A percentile compares a stretch with the other conserved stretches of the same genome.
Conservation (phyloP, 140 eudicot species). For the Artemisia princeps region DNA sequence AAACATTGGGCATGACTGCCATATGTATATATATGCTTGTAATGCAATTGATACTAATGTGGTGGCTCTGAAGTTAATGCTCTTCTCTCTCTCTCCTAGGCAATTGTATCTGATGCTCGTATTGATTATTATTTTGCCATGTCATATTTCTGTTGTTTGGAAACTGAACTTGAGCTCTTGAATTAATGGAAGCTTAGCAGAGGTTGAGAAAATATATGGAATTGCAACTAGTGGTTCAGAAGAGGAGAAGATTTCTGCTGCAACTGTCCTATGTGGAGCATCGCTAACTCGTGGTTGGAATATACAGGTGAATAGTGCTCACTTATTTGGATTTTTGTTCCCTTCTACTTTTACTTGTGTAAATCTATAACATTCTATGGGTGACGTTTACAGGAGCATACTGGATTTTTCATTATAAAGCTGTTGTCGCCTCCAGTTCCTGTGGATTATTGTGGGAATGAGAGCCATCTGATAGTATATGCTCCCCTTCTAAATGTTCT, state of each 20-base stretch:
- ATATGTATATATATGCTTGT: background rate
- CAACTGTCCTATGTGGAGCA: conserved; percentile 80
- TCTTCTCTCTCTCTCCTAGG: background rate
- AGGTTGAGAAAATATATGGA: conserved; percentile 73
- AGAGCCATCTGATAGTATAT: conserved; percentile 65
- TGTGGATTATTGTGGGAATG: conserved; percentile 56
- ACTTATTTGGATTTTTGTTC: background rate
- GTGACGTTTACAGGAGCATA: conserved; percentile 64
- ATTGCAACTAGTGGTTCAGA: conserved; percentile 66
- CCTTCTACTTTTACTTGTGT: background rate
- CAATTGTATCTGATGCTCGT: background rate
- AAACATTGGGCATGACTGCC: background rate
- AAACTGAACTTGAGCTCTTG: conserved; percentile 60
- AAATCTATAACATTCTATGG: conserved; percentile 8
- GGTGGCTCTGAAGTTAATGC: background rate
- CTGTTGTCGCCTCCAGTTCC: conserved; percentile 84
- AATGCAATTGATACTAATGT: background rate
- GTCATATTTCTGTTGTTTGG: conserved; percentile 12
- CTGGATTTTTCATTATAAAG: conserved; percentile 53
- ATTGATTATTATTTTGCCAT: background rate
- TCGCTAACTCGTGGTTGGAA: conserved; percentile 96
- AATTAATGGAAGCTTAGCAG: conserved; percentile 89
- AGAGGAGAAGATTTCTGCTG: conserved; percentile 80
- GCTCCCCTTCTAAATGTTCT: conserved; percentile 76
- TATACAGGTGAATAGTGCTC: conserved; percentile 51